A percentile compares a stretch with the other conserved stretches of the same genome.
These are phyloP conservation scores for Phytopythium boreale DNA, from an alignment of 352 stramenopile species.

Conservation along the genomic window DNA sequence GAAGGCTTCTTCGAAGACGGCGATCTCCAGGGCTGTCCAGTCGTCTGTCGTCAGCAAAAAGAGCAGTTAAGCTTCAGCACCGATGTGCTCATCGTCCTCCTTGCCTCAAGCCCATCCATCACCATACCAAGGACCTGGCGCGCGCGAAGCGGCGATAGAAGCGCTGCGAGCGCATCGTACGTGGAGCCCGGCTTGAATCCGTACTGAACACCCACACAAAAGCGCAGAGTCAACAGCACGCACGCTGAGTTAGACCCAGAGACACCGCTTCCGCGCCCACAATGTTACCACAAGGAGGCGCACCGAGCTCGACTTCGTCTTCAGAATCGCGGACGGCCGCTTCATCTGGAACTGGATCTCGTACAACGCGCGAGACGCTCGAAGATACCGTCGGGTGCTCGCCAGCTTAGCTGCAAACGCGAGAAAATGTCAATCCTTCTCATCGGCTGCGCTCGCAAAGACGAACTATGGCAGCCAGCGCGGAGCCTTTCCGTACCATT, in stretches of 20 bases:
- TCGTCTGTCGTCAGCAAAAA: conserved; percentile 36
- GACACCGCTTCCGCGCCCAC: background rate
- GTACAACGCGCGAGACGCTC: conserved; percentile 59
- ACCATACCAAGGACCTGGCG: conserved; percentile 64
- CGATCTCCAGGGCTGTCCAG: conserved; percentile 72
- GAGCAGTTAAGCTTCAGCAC: background rate
- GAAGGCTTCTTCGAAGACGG: conserved; percentile 76
- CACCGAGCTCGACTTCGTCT: conserved; percentile 67
- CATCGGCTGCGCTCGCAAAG: too few species aligned
- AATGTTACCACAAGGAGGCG: background rate
- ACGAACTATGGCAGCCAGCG: background rate
- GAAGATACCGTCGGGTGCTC: conserved; percentile 54
- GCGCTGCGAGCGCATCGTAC: conserved; percentile 57
- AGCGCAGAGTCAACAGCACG: background rate
- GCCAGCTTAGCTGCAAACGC: conserved; percentile 46
- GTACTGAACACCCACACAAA: conserved; percentile 32
- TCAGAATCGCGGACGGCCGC: conserved; percentile 62
- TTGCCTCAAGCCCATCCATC: too few species aligned
- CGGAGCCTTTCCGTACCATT: conserved; percentile 21
- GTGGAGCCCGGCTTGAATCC: conserved; percentile 66
- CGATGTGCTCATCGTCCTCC: too few species aligned
- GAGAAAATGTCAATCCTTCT: background rate
- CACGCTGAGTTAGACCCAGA: background rate
- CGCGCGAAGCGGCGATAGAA: conserved; percentile 63
- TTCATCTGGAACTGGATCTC: conserved; percentile 77